Conservation (phyloP, 495 filamentous ascomycete species). For the Penicillium lagena region DNA sequence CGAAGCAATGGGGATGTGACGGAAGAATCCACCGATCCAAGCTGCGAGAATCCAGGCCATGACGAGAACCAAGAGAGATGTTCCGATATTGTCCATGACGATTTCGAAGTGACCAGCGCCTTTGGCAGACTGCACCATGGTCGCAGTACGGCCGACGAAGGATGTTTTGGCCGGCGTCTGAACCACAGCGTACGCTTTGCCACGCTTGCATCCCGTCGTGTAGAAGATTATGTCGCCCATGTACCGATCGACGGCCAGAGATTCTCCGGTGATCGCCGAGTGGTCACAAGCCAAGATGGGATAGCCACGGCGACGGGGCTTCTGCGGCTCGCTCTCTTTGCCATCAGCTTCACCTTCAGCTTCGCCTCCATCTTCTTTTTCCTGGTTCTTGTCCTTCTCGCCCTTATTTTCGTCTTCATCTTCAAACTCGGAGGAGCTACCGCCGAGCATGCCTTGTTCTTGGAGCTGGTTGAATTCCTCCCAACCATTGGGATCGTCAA, state of each 20-base stretch:
- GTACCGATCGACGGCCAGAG: conserved; percentile 65
- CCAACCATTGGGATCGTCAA: conserved; percentile 58
- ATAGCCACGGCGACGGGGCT: conserved; percentile 34
- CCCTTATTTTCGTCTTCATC: conserved; percentile 11
- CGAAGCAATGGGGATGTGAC: conserved; percentile 57
- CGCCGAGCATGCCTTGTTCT: conserved; percentile 48
- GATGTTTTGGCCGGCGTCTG: conserved; percentile 55
- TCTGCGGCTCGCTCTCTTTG: conserved; percentile 7
- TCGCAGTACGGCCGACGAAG: conserved; percentile 66
- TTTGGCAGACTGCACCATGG: conserved; percentile 57
- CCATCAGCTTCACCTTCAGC: conserved; percentile 7
- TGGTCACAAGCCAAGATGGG: conserved; percentile 63
- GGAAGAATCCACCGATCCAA: conserved; percentile 71
- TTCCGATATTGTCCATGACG: conserved; percentile 73
- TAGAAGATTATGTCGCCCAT: conserved; percentile 65
- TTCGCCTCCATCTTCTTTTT: conserved; percentile 7
- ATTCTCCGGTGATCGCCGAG: conserved; percentile 70
- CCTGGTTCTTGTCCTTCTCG: conserved; percentile 6
- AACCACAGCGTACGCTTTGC: conserved; percentile 61
- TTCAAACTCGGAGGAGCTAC: conserved; percentile 49
- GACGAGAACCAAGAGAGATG: conserved; percentile 59
- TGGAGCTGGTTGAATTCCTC: conserved; percentile 53
- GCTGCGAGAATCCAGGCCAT: conserved; percentile 60
- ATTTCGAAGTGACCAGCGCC: conserved; percentile 71
- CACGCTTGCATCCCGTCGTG: conserved; percentile 69